Evolutionary conservation across 2,329 filamentous ascomycete genomes (phyloP), one percentile per base, ranked within the genome.

Genomic region (Fusarium sp.): DNA sequence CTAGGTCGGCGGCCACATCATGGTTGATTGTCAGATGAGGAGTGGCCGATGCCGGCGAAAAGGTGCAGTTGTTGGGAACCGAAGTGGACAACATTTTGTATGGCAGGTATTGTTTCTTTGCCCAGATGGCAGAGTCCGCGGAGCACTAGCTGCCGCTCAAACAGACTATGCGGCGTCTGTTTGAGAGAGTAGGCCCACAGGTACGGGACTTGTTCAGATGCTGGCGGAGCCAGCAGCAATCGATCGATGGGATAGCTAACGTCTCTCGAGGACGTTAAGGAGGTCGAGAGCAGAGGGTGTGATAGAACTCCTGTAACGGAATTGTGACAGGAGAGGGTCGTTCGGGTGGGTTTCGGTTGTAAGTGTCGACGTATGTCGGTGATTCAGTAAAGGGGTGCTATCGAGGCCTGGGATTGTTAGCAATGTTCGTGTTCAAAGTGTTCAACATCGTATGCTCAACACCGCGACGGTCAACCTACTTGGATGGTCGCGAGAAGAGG

Each of bases 131-230:
- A 81, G 82, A 85, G 86, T 89, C 88, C 87, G 91, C 92, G 92
- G 92, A 96, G 94, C 94, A 93, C 94, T 94, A 92, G 94, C 94
- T 97, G 90, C 92, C 90, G 88, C 93, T 90, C 93, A 97, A 94
- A 95, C 93, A 93, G 95, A 95, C 92, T 89, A 91, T 94, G 92
- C 89, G 90, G 91, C 87, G 92, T 92, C 87, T 92, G 94, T 88
- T 90, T 92, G 93, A 95, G 93, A 95, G 92, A 96, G 93, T 94
- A 96, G 94, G 93, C 94, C 93, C 94, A 96, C 92, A 89, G 88
- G 86, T 88, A 82, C 71, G 85, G 87, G 85, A 81, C 81, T 82
- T 76, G 75, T 78, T 65, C 82, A 82, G 85, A 87, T 88, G 92
- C 92, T 95, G 92, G 94, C 92, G 88, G 88, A 92, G 92, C 93